Conservation (phyloP, 2,329 filamentous ascomycete species). For the Aspergillus hiratsukae region DNA sequence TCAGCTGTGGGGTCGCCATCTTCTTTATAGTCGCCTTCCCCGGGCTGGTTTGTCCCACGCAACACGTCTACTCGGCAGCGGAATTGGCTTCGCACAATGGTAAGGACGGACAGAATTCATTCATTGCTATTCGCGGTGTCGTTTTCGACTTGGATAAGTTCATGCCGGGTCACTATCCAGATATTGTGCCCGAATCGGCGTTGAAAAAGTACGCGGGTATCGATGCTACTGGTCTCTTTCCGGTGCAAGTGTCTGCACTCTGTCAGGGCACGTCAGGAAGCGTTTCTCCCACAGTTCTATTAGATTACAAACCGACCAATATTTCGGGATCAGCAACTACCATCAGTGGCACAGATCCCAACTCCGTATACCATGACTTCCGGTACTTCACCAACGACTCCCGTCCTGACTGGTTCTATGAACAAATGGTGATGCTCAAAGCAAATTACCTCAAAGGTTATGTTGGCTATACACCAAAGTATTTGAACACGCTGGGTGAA, state of each 20-base stretch:
- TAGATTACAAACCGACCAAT: conserved; percentile 80
- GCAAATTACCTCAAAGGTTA: conserved; percentile 79
- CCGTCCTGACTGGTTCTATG: conserved; percentile 85
- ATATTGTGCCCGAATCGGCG: conserved; percentile 55
- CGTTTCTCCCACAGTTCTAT: conserved; percentile 67
- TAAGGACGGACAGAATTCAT: conserved; percentile 60
- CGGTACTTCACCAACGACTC: conserved; percentile 75
- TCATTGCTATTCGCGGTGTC: conserved; percentile 77
- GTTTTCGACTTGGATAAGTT: conserved; percentile 80
- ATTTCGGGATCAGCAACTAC: conserved; percentile 62
- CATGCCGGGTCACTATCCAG: conserved; percentile 72
- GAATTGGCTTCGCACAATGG: conserved; percentile 75
- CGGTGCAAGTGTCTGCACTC: conserved; percentile 86
- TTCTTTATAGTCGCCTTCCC: conserved; percentile 94
- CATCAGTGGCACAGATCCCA: conserved; percentile 64
- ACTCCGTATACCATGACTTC: conserved; percentile 88
- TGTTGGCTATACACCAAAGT: conserved; percentile 75
- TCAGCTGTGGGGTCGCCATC: conserved; percentile 67
- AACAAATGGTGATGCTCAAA: conserved; percentile 77
- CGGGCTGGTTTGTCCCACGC: conserved; percentile 79
- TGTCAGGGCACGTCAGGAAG: conserved; percentile 70
- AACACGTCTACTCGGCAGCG: conserved; percentile 75
- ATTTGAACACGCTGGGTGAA: conserved; percentile 64
- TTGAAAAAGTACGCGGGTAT: conserved; percentile 78
- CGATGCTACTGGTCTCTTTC: conserved; percentile 86